Conservation (phyloP, 108 stramenopile genomes). For the Nitzschia putrida region DNA sequence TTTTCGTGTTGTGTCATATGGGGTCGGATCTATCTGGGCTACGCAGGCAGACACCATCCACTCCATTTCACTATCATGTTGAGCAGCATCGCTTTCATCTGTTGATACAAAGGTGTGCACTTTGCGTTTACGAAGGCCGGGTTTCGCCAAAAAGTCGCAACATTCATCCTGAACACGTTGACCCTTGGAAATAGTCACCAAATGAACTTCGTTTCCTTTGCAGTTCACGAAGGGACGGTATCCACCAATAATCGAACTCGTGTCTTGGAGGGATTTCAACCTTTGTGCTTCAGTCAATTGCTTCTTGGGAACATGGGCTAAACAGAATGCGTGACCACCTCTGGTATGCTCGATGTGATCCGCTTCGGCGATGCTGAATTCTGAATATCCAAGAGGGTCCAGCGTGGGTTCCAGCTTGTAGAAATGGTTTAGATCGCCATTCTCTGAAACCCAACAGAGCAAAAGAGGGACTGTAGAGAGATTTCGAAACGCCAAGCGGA, state of each 20-base stretch:
- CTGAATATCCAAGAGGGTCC: neutral
- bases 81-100: conserved; percentile 13
- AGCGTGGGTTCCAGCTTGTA: conserved; percentile 33
- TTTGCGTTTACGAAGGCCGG: neutral
- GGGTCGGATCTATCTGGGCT: conserved; percentile 50
- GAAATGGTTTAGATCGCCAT: conserved; percentile 43
- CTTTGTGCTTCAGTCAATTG: conserved; percentile 23
- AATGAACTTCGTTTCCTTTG: conserved; percentile 16
- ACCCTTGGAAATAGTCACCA: conserved; percentile 34
- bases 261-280: conserved; percentile 12
- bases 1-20: conserved; percentile 60
- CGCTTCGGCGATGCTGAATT: conserved; percentile 11
- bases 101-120: conserved; percentile 1
- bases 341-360: conserved; percentile 69
- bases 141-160: conserved; percentile 4
- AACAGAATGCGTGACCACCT: conserved; percentile 75
- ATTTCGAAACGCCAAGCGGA: conserved; percentile 48
- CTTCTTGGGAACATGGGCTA: conserved; percentile 37
- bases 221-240: conserved; percentile 14
- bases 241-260: conserved; percentile 17
- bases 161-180: neutral
- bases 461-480: conserved; percentile 32
- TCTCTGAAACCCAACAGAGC: conserved; percentile 48
- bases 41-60: conserved; percentile 33
- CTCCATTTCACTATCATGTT: conserved; percentile 6